Evolutionary conservation across 2,329 filamentous ascomycete species (phyloP).

Genomic region (Phaeosphaeriaceae sp.): DNA sequence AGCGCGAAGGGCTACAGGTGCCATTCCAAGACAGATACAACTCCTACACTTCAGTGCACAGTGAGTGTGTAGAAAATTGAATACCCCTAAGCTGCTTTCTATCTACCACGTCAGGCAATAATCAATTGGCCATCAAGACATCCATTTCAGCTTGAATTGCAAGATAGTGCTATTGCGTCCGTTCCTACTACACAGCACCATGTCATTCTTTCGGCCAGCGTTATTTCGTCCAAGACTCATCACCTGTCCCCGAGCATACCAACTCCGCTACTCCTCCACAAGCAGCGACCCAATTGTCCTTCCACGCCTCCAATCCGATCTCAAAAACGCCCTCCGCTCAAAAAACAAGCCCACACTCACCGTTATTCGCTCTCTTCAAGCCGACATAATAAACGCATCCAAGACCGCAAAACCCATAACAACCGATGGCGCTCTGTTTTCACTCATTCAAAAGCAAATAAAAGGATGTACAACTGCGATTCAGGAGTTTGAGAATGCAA

Average conservation of each 20-base stretch:
- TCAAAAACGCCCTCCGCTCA: conserved; percentile 56
- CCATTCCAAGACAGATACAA: not conserved
- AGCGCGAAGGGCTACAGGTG: conserved; percentile 5
- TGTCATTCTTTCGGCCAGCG: conserved; percentile 34
- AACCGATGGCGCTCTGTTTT: conserved; percentile 72
- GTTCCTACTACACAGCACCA: conserved; percentile 16
- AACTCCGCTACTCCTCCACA: conserved; percentile 29
- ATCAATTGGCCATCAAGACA: no score
- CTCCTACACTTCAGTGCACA: not conserved
- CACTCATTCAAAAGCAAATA: conserved; percentile 69
- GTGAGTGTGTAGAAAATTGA: no score
- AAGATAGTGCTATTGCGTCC: no score
- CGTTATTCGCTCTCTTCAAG: conserved; percentile 72
- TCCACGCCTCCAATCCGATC: conserved; percentile 53
- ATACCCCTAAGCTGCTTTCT: no score
- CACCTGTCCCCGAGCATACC: conserved; percentile 17
- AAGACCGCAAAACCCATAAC: conserved; percentile 74
- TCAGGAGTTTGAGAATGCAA: conserved; percentile 68
- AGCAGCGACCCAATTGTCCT: conserved; percentile 41
- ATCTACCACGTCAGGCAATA: no score
- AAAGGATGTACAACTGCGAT: conserved; percentile 64
- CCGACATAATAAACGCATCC: conserved; percentile 75
- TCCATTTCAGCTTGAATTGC: no score
- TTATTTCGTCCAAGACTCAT: conserved; percentile 23
- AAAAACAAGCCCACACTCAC: conserved; percentile 65